These are phyloP conservation scores for Rhizopogon vesiculosus DNA, from an alignment of 768 basidiomycete species.

Conservation along the genomic window DNA sequence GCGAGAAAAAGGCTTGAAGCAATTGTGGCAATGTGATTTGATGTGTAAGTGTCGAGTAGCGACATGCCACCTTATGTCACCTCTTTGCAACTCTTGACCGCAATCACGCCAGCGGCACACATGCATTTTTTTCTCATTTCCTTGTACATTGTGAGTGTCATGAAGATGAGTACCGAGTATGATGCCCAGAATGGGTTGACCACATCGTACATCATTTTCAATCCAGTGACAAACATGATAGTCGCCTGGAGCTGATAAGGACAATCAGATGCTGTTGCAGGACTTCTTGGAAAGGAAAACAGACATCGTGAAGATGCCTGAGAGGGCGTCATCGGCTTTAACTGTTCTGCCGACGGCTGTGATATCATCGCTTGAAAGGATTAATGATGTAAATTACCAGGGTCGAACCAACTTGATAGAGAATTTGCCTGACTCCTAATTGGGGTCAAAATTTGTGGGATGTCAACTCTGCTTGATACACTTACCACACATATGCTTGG, in stretches of 20 bases:
- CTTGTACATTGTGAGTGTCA: constrained; percentile 12
- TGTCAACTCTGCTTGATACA: too few species aligned
- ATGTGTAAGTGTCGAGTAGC: constrained; percentile 17
- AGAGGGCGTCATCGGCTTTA: background rate
- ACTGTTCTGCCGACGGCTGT: background rate
- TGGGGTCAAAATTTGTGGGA: background rate
- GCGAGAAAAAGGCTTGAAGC: constrained; percentile 21
- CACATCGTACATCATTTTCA: constrained; percentile 13
- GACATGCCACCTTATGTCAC: constrained; percentile 19
- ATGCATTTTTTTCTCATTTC: constrained; percentile 11
- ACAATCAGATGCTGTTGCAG: background rate
- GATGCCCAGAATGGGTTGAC: constrained; percentile 14
- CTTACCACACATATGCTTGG: background rate
- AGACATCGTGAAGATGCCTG: background rate
- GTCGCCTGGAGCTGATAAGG: background rate
- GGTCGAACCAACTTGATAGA: background rate
- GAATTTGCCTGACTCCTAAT: background rate
- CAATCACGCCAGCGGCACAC: constrained; percentile 20
- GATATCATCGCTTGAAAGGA: background rate
- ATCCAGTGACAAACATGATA: constrained; percentile 17
- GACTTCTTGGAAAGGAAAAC: background rate
- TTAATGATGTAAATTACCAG: background rate
- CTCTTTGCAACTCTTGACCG: constrained; percentile 21
- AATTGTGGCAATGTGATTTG: constrained; percentile 16
- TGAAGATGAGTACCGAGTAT: constrained; percentile 20